Evolutionary conservation across 202 grass and related monocot genomes (phyloP), one percentile per base, ranked within the genome.

Genomic region (Sporobolus alterniflorus): DNA sequence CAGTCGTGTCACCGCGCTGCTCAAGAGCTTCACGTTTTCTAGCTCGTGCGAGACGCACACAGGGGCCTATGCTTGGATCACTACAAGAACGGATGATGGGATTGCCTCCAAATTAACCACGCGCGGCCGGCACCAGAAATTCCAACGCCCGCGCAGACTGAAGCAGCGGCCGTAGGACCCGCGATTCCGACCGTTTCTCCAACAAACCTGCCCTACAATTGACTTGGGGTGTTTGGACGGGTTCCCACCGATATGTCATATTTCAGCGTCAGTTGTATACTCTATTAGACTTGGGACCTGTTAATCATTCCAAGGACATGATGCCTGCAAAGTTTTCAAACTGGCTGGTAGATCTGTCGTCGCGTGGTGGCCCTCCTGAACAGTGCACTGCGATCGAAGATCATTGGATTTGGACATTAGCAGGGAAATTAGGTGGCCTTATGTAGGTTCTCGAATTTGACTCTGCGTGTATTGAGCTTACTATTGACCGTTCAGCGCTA

Each of bases 1-100:
- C 34, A 25, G 73, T 83, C 86, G 30, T 62, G 24, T 69, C 85
- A 69, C 46, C 39, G 28, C n/a, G n/a, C 85, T 40, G 78, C 30
- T 69, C 52, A 57, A 21, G 2, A 13, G 29, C 48, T 64, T 77
- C 78, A 64, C 78, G 26, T 42, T 54, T 77, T 34, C 1, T 18
- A 7, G 36, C 39, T 57, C 13, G 49, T 46, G 26, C 62, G 20
- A 14, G 50, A 44, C 14, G 7, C 39, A 46, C 42, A 9, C 12
- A 17, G 4, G 9, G 15, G 12, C 44, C 44, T 15, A 47, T n/a
- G n/a, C n/a, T n/a, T n/a, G n/a, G n/a, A n/a, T n/a, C n/a, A n/a
- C n/a, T n/a, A n/a, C 36, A 4, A 39, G 36, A 39, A 39, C 36
- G 36, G 36, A 8, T 39, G 36, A 39, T 39, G 36, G 36, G 36